Evolutionary conservation across 768 basidiomycete species (phyloP).

Genomic region (Rhizopogon vesiculosus): DNA sequence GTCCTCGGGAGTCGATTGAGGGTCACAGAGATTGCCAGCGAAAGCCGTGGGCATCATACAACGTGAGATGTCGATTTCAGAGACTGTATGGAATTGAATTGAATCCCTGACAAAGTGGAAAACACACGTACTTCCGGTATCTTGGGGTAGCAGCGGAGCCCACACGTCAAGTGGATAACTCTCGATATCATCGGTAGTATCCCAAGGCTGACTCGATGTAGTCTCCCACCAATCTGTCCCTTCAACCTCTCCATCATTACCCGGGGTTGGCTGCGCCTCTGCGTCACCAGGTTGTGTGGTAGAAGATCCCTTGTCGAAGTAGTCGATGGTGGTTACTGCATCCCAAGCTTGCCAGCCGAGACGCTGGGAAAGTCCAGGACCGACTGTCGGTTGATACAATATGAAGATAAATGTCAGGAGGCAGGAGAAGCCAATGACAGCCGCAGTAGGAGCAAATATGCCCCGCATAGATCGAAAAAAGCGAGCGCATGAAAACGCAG

Average conservation of each 20-base stretch:
- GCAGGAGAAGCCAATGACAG: conserved; percentile 62
- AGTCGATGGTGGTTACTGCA: conserved; percentile 35
- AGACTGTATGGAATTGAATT: conserved; percentile 35
- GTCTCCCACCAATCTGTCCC: conserved; percentile 72
- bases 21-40: conserved; percentile 58
- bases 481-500: conserved; percentile 30
- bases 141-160: conserved; percentile 71
- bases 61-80: conserved; percentile 68
- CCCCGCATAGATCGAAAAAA: conserved; percentile 49
- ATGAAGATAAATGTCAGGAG: conserved; percentile 76
- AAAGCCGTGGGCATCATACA: conserved; percentile 64
- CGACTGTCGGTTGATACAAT: conserved; percentile 73
- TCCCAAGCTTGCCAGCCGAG: conserved; percentile 94
- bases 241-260: conserved; percentile 5
- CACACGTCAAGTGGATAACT: conserved; percentile 79
- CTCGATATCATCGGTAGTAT: conserved; percentile 46
- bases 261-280: conserved; percentile 10
- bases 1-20: conserved; percentile 61
- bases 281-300: background rate
- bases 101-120: background rate
- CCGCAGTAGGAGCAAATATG: conserved; percentile 52
- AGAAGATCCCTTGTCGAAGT: conserved; percentile 1
- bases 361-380: conserved; percentile 64
- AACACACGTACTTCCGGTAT: conserved; percentile 58
- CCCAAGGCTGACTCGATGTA: conserved; percentile 23